Conservation (phyloP, 768 basidiomycete genomes). For the Rickenella mellea region DNA sequence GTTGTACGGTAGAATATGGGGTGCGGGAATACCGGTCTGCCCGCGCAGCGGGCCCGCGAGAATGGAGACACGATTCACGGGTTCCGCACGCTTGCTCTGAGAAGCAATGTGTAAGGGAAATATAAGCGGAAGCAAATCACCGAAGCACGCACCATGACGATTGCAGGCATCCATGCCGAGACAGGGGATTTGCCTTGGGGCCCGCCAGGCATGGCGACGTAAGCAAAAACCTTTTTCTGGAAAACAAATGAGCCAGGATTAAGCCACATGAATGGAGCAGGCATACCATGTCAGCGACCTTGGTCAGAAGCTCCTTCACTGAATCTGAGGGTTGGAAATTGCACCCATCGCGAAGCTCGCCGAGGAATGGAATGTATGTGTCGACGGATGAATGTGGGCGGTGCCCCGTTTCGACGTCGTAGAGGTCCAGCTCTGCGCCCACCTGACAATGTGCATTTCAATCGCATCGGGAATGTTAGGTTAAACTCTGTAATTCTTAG, state of each 20-base stretch:
- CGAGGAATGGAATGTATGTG: slow-evolving; percentile 1
- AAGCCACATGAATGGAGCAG: neutral
- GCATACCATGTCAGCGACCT: slow-evolving; percentile 1
- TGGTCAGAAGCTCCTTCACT: neutral
- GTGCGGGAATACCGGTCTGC: neutral
- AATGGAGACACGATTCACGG: neutral
- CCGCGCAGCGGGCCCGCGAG: neutral
- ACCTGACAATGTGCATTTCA: too few species aligned
- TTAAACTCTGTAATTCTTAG: neutral
- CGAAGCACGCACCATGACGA: neutral
- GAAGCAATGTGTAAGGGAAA: neutral
- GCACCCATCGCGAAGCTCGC: neutral
- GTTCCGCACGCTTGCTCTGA: neutral
- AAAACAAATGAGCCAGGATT: neutral
- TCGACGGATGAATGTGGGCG: neutral
- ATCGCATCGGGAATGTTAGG: too few species aligned
- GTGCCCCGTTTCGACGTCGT: neutral
- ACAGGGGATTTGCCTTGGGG: neutral
- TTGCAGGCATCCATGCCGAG: neutral
- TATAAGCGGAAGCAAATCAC: neutral
- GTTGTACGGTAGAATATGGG: neutral
- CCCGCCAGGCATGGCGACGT: neutral
- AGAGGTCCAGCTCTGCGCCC: neutral
- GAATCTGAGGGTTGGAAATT: slow-evolving; percentile 1
- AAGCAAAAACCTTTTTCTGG: slow-evolving; percentile 1